These are phyloP conservation scores for Microstegium vimineum DNA, from an alignment of 176 grass and related monocot genomes.

Conservation along the genomic window DNA sequence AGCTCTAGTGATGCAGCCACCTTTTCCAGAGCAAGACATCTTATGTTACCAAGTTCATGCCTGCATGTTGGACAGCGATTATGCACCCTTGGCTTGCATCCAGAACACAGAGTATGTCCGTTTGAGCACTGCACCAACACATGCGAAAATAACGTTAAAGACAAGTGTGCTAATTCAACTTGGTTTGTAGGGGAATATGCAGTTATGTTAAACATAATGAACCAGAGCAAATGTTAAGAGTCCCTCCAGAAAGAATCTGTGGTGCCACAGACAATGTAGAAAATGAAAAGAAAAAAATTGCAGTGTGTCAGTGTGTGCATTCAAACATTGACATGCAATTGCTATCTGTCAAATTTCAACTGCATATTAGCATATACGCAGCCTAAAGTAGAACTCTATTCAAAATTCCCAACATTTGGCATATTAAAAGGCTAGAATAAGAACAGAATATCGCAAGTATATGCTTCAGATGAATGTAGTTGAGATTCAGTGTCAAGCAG, in stretches of 20 bases:
- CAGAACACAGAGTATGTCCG: slow-evolving; percentile 88
- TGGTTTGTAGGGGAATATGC: not conserved
- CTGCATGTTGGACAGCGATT: slow-evolving; percentile 94
- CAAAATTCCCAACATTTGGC: not conserved
- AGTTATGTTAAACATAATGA: not conserved
- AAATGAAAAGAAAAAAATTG: not conserved
- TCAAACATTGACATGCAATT: not conserved
- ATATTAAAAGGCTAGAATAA: slow-evolving; percentile 14
- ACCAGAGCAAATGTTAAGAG: not conserved
- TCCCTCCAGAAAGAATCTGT: not conserved
- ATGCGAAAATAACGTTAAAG: slow-evolving; percentile 12
- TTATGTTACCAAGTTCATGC: slow-evolving; percentile 90
- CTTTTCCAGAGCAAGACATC: slow-evolving; percentile 90
- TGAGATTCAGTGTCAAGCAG: slow-evolving; percentile 13
- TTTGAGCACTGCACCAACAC: slow-evolving; percentile 70
- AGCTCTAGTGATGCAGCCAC: slow-evolving; percentile 82
- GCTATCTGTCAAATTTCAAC: not conserved
- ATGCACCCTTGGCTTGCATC: slow-evolving; percentile 89
- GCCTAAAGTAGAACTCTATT: not conserved
- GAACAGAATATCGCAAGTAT: not conserved
- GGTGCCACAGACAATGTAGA: not conserved
- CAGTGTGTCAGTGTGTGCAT: not conserved
- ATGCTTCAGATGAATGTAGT: not conserved
- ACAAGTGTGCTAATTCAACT: not conserved
- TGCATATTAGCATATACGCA: not conserved